Evolutionary conservation across 2,329 filamentous ascomycete genomes (phyloP), one percentile per base, ranked within the genome.

Genomic region (Colletotrichum phormii): DNA sequence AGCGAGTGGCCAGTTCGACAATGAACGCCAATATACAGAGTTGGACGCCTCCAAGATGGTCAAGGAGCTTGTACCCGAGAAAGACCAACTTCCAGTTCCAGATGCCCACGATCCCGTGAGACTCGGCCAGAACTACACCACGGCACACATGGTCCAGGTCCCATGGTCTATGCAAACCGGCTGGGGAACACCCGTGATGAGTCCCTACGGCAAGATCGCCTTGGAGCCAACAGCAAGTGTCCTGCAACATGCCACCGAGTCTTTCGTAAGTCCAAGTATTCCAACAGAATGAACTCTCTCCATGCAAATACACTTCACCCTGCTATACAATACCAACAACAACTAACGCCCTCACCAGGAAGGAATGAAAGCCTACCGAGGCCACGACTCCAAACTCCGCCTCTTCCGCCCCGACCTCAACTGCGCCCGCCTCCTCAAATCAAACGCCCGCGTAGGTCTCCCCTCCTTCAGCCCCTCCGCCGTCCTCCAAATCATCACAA

Each of bases 191-290:
- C 92, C 93, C 1, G 86, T 90, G 74, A 86, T 94, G 55, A 87
- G 87, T 76, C 90, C 92, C 2, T 94, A 92, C 78, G 90, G 91
- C 6, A 90, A 91, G 4, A 83, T 95, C 15, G 84, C 86, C 69
- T 87, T 95, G 77, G 89, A 92, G 80, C 93, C 93, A 2, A 93
- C 90, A 4, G 91, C 92, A 4, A 91, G 89, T 9, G 89, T 89
- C 60, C 86, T 95, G 59, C 93, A 95, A 82, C 94, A 95, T 81
- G 93, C 93, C 15, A 94, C 92, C 29, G 90, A 94, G 78, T 94
- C 92, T 78, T 95, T 95, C 81, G 66, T 68, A 18, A 26, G 65
- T 62, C 4, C 15, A 54, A 22, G 1, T 12, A 35, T 11, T 1
- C 8, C 7, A 22, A 6, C 7, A 18, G 8, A 15, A 26, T 7